These are phyloP conservation scores for Malania oleifera DNA, from an alignment of 164 flowering plant species.

Conservation along the genomic window DNA sequence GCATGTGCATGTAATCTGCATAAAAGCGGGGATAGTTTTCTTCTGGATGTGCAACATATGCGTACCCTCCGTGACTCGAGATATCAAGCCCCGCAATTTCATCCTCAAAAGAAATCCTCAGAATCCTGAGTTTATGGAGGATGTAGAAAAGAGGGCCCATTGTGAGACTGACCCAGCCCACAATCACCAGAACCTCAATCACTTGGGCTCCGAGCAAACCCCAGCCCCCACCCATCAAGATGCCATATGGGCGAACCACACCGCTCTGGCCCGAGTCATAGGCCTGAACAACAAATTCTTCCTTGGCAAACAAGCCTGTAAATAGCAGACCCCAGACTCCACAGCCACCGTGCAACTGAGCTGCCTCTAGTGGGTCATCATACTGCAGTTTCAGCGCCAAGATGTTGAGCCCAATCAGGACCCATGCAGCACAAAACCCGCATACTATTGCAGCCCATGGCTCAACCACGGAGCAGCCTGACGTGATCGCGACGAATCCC, in stretches of 20 bases:
- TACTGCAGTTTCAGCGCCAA: slow-evolving; percentile 40
- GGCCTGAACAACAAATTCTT: slow-evolving; percentile 43
- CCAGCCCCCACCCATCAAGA: slow-evolving; percentile 78
- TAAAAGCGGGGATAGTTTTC: slow-evolving; percentile 43
- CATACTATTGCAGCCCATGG: slow-evolving; percentile 77
- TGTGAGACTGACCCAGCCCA: slow-evolving; percentile 67
- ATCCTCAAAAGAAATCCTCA: slow-evolving; percentile 53
- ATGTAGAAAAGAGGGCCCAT: slow-evolving; percentile 66
- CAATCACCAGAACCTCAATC: slow-evolving; percentile 42
- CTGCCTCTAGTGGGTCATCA: slow-evolving; percentile 71
- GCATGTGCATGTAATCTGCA: slow-evolving; percentile 36
- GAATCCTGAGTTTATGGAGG: slow-evolving; percentile 40
- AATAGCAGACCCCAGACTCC: slow-evolving; percentile 76
- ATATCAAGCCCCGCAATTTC: slow-evolving; percentile 70
- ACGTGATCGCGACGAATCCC: slow-evolving; percentile 58
- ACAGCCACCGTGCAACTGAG: slow-evolving; percentile 76
- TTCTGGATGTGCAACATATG: slow-evolving; percentile 36
- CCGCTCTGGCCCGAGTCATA: slow-evolving; percentile 33
- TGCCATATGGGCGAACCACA: slow-evolving; percentile 43
- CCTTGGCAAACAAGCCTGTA: slow-evolving; percentile 61
- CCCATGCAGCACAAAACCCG: slow-evolving; percentile 56
- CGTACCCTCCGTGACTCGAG: slow-evolving; percentile 74
- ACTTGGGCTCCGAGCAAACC: slow-evolving; percentile 54
- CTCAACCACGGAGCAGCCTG: slow-evolving; percentile 67
- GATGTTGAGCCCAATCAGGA: slow-evolving; percentile 55